These are phyloP conservation scores for Petunia axillaris DNA, from an alignment of 257 asterid genomes.

Conservation along the genomic window DNA sequence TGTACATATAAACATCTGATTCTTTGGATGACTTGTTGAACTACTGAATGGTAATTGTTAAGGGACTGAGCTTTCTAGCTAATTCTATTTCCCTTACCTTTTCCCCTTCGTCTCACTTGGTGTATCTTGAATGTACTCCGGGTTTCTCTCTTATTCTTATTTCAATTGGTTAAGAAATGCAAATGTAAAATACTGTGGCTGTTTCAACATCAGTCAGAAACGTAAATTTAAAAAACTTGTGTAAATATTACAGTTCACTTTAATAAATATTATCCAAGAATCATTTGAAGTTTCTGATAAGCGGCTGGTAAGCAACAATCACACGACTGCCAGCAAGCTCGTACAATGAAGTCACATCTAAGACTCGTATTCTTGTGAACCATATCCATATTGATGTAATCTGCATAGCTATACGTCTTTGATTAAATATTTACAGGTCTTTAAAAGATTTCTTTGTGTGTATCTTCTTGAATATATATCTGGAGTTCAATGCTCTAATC, in stretches of 20 bases:
- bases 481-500: background rate
- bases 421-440: slow-evolving; percentile 15
- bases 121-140: no score
- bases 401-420: background rate
- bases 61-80: background rate
- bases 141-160: background rate
- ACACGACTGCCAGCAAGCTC: background rate
- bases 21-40: background rate
- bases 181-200: background rate
- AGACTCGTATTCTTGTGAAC: slow-evolving; percentile 1
- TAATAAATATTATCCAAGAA: slow-evolving; percentile 15
- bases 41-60: background rate
- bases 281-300: background rate
- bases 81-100: background rate
- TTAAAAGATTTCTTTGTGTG: slow-evolving; percentile 14
- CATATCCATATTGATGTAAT: background rate
- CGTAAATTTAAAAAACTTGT: background rate
- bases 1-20: slow-evolving; percentile 3
- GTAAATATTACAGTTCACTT: background rate
- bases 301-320: background rate
- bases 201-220: background rate
- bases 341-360: background rate
- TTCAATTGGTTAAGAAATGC: background rate
- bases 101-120: background rate
- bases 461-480: slow-evolving; percentile 15